Evolutionary conservation across 257 asterid species (phyloP), one percentile per base, ranked within the genome.

Genomic region (Jasminum sambac): DNA sequence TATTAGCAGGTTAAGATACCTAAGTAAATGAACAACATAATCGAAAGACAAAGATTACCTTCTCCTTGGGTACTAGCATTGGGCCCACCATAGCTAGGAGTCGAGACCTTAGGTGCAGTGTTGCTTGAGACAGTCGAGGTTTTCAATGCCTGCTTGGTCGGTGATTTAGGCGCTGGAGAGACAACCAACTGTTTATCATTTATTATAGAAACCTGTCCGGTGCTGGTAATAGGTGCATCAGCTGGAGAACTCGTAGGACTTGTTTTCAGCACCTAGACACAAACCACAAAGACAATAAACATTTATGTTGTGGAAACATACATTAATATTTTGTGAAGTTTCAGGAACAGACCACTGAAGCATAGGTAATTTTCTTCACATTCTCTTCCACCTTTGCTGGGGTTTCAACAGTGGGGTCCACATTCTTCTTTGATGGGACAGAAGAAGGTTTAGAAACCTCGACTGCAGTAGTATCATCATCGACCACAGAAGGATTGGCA

Each of bases 291-390:
- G 34, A 11, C 46, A 37, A 5, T 42, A 50, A 61, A 1, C 13
- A 74, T 36, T 40, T 5, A 23, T 2, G 8, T 46, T 73, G 14
- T 41, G 10, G 68, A 16, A 52, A 30, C 74, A 71, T 52, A 52
- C 24, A 52, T 11, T 52, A 52, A 7, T 21, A 11, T 52, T 52
- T 17, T 7, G 3, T 0, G 30, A 52, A 52, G 17, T n/a, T 19
- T 9, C 7, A 17, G 61, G 30, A 52, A 43, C 83, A 48, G 23
- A 90, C 96, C 89, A 88, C 63, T 17, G 92, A 83, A 70, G 92
- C 95, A 69, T 88, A 90, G 63, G 86, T 76, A 48, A 59, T 16
- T 61, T 86, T 90, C 11, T 11, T 64, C 37, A 64, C 11, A 14
- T 67, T 76, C 8, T 42, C 80, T 43, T 73, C 26, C 19, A 63